Evolutionary conservation across 495 filamentous ascomycete species (phyloP), one percentile per base, ranked within the genome.

Genomic region (Chaetomidium leptoderma): DNA sequence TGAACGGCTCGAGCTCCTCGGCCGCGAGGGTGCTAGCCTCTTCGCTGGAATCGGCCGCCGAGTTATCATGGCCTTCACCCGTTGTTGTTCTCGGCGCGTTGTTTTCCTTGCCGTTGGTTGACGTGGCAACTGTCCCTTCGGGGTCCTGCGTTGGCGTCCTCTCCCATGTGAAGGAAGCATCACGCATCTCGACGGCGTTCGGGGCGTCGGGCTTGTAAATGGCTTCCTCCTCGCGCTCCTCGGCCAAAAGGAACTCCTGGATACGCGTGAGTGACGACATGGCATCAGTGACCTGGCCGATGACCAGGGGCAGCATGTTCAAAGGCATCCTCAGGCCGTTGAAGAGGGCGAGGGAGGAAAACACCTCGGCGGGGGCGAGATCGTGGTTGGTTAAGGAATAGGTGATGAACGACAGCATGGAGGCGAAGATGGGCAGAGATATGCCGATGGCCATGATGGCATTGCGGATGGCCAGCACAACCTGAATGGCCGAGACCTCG

Each of bases 151-250:
- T 86, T 1, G 84, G 78, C 8, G 84, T 84, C 26, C 86, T 80
- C 68, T 97, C 92, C 93, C 93, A 98, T 0, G 91, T 96, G 67
- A 97, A 97, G n/a, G 81, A 81, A 0, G 89, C 92, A 62, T 83
- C 58, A 14, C 82, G 74, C 61, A 96, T 76, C 48, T 86, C 83
- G 43, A 96, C 79, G 0, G 92, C 93, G 56, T 85, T 76, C 10
- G 81, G 71, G 56, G 78, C 79, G 19, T 85, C 76, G 14, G 79
- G 71, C 47, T 91, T 77, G 66, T 83, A 80, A 8, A 79, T 66
- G 11, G 86, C 82, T 39, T 89, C 84, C 53, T 97, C 92, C 26
- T 83, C 77, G 30, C 86, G 81, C 68, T 98, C 93, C 68, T 97
- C 93, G 5, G 89, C 86, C 21, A 89, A 60, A 44, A 98, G 69